These are phyloP conservation scores for Luvunga scandens DNA, from an alignment of 345 rosid species.

Conservation along the genomic window DNA sequence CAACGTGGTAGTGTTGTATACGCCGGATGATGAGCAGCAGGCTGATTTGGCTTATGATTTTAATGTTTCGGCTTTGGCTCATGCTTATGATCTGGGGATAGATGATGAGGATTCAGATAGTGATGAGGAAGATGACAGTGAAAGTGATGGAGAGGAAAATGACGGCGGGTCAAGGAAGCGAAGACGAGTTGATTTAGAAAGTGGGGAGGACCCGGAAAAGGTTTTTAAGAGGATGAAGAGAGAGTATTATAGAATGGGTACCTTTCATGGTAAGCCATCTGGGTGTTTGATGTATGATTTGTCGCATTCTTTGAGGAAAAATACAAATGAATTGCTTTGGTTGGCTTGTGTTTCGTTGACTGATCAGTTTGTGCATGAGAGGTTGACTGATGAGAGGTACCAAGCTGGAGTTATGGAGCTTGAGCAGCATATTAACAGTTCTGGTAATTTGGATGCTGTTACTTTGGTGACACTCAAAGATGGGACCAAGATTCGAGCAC, in stretches of 20 bases:
- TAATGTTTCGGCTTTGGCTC: constrained; percentile 71
- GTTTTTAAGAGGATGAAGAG: constrained; percentile 65
- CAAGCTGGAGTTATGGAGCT: constrained; percentile 97
- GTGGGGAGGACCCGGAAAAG: constrained; percentile 39
- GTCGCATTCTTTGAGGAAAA: constrained; percentile 75
- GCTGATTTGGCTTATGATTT: constrained; percentile 85
- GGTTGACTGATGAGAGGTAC: constrained; percentile 92
- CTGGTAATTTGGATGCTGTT: constrained; percentile 75
- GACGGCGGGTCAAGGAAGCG: constrained; percentile 56
- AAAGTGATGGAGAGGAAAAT: constrained; percentile 33
- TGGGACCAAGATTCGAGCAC: constrained; percentile 86
- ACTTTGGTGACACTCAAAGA: constrained; percentile 81
- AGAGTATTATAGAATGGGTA: constrained; percentile 77
- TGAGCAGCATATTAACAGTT: constrained; percentile 84
- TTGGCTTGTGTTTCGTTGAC: constrained; percentile 90
- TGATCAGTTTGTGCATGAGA: constrained; percentile 94
- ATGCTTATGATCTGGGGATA: constrained; percentile 34
- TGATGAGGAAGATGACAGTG: constrained; percentile 38
- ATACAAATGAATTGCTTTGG: constrained; percentile 92
- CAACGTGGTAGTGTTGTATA: constrained; percentile 76
- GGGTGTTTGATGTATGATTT: constrained; percentile 84
- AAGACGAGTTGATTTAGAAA: constrained; percentile 47
- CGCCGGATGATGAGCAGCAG: constrained; percentile 77
- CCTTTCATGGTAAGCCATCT: constrained; percentile 93
- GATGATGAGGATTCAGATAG: constrained; percentile 21